These are phyloP conservation scores for Kokia cookei DNA, from an alignment of 441 rosid genomes.

Conservation along the genomic window DNA sequence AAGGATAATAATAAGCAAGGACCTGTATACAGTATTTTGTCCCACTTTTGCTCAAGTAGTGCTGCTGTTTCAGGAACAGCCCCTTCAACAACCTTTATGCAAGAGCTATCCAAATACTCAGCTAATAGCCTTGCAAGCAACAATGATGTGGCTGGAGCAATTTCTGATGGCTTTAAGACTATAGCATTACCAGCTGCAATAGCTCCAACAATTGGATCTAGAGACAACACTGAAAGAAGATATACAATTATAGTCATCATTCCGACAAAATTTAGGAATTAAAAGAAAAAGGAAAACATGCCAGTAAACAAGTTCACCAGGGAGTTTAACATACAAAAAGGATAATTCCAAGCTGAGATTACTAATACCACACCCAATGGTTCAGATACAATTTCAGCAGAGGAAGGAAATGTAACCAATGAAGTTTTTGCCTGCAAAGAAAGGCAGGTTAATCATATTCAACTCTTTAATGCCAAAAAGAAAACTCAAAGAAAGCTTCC, in stretches of 20 bases:
- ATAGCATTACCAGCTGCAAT: constrained; percentile 73
- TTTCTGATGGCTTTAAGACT: constrained; percentile 73
- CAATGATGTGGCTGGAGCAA: constrained; percentile 59
- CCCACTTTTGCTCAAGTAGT: constrained; percentile 77
- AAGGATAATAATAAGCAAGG: neutral
- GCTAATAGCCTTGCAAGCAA: constrained; percentile 47
- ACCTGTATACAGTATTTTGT: constrained; percentile 81
- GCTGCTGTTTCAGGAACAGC: constrained; percentile 59
- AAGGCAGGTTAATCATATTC: constrained; percentile 6
- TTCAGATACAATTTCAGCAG: constrained; percentile 68
- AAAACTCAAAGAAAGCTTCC: neutral
- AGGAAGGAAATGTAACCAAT: constrained; percentile 57
- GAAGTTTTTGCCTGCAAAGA: constrained; percentile 57
- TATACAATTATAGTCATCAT: neutral
- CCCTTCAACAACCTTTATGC: constrained; percentile 64
- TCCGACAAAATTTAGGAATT: neutral
- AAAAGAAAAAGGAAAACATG: neutral
- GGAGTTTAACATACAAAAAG: constrained; percentile 36
- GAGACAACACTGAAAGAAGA: constrained; percentile 48
- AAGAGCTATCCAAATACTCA: constrained; percentile 52
- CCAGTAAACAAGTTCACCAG: neutral
- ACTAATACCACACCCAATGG: constrained; percentile 71
- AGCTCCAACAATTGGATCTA: constrained; percentile 76
- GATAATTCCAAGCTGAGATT: constrained; percentile 81
- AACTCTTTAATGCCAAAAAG: neutral